These are phyloP conservation scores for Russula sp. DNA, from an alignment of 768 basidiomycete genomes.

Conservation along the genomic window DNA sequence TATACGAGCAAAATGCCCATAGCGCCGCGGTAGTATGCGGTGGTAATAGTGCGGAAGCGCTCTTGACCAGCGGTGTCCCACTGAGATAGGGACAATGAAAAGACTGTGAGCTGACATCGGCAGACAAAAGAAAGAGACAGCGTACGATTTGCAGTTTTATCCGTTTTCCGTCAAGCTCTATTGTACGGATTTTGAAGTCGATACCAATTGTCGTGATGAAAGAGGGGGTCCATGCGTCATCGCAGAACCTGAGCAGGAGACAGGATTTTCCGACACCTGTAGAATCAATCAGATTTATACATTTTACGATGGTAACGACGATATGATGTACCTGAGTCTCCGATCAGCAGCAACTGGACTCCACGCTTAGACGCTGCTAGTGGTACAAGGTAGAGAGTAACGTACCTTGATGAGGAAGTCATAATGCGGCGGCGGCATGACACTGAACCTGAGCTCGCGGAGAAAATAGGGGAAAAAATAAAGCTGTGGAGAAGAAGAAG, in stretches of 20 bases:
- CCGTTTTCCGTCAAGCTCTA: slow-evolving; percentile 95
- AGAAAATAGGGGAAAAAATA: neutral
- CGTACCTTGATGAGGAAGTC: slow-evolving; percentile 93
- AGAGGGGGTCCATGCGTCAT: slow-evolving; percentile 98
- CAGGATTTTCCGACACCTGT: slow-evolving; percentile 95
- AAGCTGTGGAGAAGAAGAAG: slow-evolving; percentile 1
- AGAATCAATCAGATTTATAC: neutral
- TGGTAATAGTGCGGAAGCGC: slow-evolving; percentile 97
- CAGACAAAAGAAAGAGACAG: slow-evolving; percentile 27
- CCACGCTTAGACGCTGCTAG: slow-evolving; percentile 26
- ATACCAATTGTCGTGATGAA: slow-evolving; percentile 99
- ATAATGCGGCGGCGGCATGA: slow-evolving; percentile 90
- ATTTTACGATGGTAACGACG: neutral
- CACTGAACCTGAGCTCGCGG: neutral
- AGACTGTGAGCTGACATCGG: neutral
- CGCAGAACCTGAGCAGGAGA: slow-evolving; percentile 94
- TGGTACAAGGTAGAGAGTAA: slow-evolving; percentile 1
- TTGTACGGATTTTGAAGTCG: slow-evolving; percentile 99
- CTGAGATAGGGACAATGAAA: slow-evolving; percentile 41
- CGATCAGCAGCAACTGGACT: slow-evolving; percentile 84
- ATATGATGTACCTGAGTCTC: slow-evolving; percentile 73
- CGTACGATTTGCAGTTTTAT: slow-evolving; percentile 98
- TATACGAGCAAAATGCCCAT: slow-evolving; percentile 99
- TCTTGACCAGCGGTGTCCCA: slow-evolving; percentile 99
- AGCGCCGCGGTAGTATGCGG: slow-evolving; percentile 98